Evolutionary conservation across 1,139 yeast species (phyloP).

Genomic region (Zhuliangozyma parablackwelliae): DNA sequence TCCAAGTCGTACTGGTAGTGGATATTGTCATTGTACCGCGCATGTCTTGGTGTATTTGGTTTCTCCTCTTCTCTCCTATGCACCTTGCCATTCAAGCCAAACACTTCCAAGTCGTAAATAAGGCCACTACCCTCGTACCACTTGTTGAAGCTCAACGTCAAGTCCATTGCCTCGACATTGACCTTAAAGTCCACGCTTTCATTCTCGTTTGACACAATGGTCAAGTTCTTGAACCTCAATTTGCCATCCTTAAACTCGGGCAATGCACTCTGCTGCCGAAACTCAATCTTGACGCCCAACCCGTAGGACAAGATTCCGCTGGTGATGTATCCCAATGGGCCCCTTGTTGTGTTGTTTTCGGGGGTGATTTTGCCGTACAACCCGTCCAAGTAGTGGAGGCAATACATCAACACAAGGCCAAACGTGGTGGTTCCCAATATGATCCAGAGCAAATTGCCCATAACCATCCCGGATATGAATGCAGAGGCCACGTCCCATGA

Average conservation of each 20-base stretch:
- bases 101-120: slow-evolving; percentile 56
- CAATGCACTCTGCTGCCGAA: slow-evolving; percentile 31
- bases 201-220: slow-evolving; percentile 21
- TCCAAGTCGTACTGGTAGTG: slow-evolving; percentile 32
- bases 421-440: slow-evolving; percentile 63
- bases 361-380: slow-evolving; percentile 20
- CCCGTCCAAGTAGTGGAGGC: slow-evolving; percentile 38
- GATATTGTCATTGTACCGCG: slow-evolving; percentile 18
- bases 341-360: slow-evolving; percentile 17
- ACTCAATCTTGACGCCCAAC: slow-evolving; percentile 33
- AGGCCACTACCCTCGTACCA: slow-evolving; percentile 71
- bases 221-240: slow-evolving; percentile 48
- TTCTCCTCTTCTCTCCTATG: background rate
- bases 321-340: slow-evolving; percentile 31
- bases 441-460: slow-evolving; percentile 58
- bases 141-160: slow-evolving; percentile 59
- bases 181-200: slow-evolving; percentile 29
- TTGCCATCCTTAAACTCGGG: slow-evolving; percentile 57
- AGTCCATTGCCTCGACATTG: slow-evolving; percentile 48
- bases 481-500: slow-evolving; percentile 52
- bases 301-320: slow-evolving; percentile 38
- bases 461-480: slow-evolving; percentile 51
- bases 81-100: slow-evolving; percentile 57
- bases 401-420: slow-evolving; percentile 49
- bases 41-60: slow-evolving; percentile 8